Conservation (phyloP, 345 rosid species). For the Eucalyptus cloeziana region DNA sequence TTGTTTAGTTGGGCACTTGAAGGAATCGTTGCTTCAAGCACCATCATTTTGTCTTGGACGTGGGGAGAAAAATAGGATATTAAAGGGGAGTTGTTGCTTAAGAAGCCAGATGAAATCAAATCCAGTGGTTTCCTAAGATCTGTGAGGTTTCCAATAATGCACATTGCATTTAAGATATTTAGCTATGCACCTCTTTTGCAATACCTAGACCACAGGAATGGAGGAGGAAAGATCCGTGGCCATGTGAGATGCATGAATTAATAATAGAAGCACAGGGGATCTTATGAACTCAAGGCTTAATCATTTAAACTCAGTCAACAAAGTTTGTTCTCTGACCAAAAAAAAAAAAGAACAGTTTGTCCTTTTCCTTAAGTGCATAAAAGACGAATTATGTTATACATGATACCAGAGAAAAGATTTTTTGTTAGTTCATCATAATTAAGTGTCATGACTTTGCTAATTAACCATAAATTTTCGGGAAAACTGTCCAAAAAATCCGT, state of each 20-base stretch:
- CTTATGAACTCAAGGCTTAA: background rate
- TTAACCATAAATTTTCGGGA: background rate
- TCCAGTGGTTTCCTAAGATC: background rate
- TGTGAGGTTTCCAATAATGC: background rate
- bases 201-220: background rate
- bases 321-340: background rate
- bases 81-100: background rate
- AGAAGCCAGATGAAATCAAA: background rate
- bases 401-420: background rate
- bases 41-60: background rate
- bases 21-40: background rate
- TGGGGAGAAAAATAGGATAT: background rate
- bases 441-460: background rate
- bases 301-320: background rate
- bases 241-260: background rate
- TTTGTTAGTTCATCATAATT: background rate
- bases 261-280: background rate
- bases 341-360: background rate
- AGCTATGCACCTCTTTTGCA: background rate
- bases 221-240: background rate
- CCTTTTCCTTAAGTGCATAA: background rate
- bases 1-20: background rate
- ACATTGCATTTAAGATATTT: background rate
- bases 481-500: background rate
- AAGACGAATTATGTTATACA: background rate